These are phyloP conservation scores for Amanita phalloides DNA, from an alignment of 768 basidiomycete species.

Conservation along the genomic window DNA sequence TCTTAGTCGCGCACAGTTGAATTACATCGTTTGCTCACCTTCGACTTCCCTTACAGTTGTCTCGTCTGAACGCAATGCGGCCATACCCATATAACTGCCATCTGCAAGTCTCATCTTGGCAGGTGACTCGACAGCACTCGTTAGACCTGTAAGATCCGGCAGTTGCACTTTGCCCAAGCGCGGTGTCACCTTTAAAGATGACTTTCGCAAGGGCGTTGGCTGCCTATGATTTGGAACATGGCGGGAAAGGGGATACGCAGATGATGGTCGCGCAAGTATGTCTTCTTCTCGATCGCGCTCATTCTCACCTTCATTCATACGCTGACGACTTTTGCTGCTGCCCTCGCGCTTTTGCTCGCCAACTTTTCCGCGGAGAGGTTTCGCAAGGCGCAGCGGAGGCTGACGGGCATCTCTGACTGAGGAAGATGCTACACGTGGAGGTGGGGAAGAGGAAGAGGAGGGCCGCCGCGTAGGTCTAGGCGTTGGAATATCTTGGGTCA, in stretches of 20 bases:
- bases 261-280: background rate
- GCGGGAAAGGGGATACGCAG: background rate
- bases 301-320: background rate
- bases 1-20: background rate
- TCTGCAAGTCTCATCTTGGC: constrained; percentile 30
- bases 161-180: constrained; percentile 36
- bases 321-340: background rate
- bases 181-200: constrained; percentile 15
- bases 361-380: background rate
- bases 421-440: constrained; percentile 16
- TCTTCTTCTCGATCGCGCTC: background rate
- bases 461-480: constrained; percentile 11
- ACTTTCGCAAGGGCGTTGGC: constrained; percentile 11
- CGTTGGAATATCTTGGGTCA: constrained; percentile 10
- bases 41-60: constrained; percentile 45
- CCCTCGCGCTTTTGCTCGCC: constrained; percentile 1
- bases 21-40: constrained; percentile 28
- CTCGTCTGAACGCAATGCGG: constrained; percentile 33
- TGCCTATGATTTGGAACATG: constrained; percentile 7
- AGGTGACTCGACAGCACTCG: constrained; percentile 68
- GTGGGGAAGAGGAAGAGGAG: background rate
- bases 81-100: constrained; percentile 27
- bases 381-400: constrained; percentile 34
- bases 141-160: constrained; percentile 80
- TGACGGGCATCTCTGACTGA: constrained; percentile 20